Evolutionary conservation across 2,329 filamentous ascomycete genomes (phyloP).

Genomic region (Didymella pomorum): DNA sequence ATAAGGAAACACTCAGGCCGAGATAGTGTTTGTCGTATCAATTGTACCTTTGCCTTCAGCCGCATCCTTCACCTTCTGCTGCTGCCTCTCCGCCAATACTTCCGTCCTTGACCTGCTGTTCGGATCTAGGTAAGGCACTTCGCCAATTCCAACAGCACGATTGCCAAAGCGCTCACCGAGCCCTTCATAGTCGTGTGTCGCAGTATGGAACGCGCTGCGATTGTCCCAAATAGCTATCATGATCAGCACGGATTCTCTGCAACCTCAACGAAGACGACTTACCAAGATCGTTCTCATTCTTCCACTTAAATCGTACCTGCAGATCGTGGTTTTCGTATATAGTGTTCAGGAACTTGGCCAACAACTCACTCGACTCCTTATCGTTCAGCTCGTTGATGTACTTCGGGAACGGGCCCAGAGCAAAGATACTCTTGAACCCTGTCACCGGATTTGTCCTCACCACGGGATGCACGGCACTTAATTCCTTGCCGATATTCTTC

Average conservation of each 20-base stretch:
- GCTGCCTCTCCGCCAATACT: neutral
- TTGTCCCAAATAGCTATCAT: constrained; percentile 53
- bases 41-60: neutral
- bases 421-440: constrained; percentile 48
- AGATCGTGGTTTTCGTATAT: constrained; percentile 53
- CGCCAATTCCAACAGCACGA: constrained; percentile 52
- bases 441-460: constrained; percentile 46
- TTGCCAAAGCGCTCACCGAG: constrained; percentile 26
- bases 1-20: too few species aligned
- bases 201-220: constrained; percentile 41
- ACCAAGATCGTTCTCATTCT: constrained; percentile 27
- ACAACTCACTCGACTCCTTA: constrained; percentile 38
- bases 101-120: constrained; percentile 18
- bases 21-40: neutral
- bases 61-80: neutral
- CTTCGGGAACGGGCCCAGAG: constrained; percentile 33
- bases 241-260: neutral
- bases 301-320: constrained; percentile 53
- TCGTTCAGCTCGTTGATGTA: constrained; percentile 50
- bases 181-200: constrained; percentile 29
- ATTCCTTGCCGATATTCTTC: constrained; percentile 31
- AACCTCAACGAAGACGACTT: neutral
- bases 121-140: constrained; percentile 52
- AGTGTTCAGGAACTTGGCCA: constrained; percentile 18
- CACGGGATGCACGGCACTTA: constrained; percentile 39